These are phyloP conservation scores for Geotrichum europaeum DNA, from an alignment of 1,139 yeast species.

Conservation along the genomic window DNA sequence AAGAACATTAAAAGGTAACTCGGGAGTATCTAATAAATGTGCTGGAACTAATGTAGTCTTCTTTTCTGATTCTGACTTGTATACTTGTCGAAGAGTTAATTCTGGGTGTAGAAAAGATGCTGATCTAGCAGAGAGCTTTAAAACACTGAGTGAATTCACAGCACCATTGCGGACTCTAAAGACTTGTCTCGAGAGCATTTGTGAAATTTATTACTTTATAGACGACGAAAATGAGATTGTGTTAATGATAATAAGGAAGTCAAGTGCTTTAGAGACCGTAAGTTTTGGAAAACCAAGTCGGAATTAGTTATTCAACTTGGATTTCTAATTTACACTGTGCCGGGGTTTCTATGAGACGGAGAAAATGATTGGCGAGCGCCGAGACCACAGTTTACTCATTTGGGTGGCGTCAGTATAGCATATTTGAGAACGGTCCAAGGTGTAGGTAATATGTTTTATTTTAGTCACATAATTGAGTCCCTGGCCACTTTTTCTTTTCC, in stretches of 20 bases:
- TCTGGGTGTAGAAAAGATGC: constrained; percentile 6
- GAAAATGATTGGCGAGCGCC: constrained; percentile 3
- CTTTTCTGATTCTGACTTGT: neutral
- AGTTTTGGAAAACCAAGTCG: neutral
- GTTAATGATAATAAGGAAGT: neutral
- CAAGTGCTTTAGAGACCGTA: neutral
- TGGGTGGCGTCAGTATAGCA: neutral
- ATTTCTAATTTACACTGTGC: neutral
- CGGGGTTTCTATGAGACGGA: neutral
- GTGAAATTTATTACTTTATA: neutral
- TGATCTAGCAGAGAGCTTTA: constrained; percentile 1
- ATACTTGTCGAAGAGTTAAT: neutral
- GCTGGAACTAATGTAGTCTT: neutral
- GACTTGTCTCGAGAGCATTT: constrained; percentile 11
- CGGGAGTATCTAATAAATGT: neutral
- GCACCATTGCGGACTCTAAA: constrained; percentile 5
- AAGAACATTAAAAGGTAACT: neutral
- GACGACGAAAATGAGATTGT: neutral
- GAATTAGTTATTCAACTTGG: neutral
- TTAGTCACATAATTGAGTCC: neutral
- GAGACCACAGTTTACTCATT: neutral
- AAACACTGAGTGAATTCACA: neutral
- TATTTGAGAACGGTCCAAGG: neutral
- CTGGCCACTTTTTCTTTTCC: no score
- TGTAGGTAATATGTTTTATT: neutral